phyloP scores from a whole-genome alignment of 345 rosid species.

The Balakata baccata region DNA sequence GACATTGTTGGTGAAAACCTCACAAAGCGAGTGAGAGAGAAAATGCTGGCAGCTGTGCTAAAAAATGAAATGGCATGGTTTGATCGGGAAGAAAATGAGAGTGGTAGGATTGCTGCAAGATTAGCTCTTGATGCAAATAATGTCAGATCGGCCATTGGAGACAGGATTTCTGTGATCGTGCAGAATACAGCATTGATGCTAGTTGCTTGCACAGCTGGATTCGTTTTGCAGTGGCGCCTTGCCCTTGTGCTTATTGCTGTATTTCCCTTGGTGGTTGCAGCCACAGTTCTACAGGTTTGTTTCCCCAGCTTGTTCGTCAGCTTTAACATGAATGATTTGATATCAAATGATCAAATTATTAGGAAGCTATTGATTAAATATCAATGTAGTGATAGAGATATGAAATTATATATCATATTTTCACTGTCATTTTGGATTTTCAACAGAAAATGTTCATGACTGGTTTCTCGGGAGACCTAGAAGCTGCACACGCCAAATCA shows the following conservation, averaged over 20 bases:
- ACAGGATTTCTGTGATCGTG: conserved; percentile 87
- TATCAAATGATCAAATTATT: too few relatives aligned
- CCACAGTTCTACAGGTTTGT: conserved; percentile 91
- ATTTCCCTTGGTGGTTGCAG: conserved; percentile 97
- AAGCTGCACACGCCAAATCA: conserved; percentile 88
- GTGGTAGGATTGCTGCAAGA: conserved; percentile 85
- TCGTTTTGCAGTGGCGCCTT: conserved; percentile 96
- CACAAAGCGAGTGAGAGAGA: conserved; percentile 91
- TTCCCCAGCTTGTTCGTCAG: conserved; percentile 1
- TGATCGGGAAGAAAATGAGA: conserved; percentile 96
- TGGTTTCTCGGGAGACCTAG: conserved; percentile 95
- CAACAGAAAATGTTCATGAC: conserved; percentile 96
- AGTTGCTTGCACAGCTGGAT: conserved; percentile 96
- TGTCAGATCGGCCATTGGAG: conserved; percentile 97
- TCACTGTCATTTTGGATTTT: conserved; percentile 12
- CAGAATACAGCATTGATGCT: conserved; percentile 94
- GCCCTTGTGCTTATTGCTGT: conserved; percentile 93
- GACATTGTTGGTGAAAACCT: conserved; percentile 97
- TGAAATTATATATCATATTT: neutral
- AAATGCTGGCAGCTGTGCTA: conserved; percentile 81
- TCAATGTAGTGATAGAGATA: neutral
- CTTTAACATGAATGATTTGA: too few relatives aligned
- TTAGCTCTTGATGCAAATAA: conserved; percentile 94
- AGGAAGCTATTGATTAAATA: neutral
- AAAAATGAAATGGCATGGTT: conserved; percentile 98